Conservation (phyloP, 768 basidiomycete species). For the Lentinula edodes region DNA sequence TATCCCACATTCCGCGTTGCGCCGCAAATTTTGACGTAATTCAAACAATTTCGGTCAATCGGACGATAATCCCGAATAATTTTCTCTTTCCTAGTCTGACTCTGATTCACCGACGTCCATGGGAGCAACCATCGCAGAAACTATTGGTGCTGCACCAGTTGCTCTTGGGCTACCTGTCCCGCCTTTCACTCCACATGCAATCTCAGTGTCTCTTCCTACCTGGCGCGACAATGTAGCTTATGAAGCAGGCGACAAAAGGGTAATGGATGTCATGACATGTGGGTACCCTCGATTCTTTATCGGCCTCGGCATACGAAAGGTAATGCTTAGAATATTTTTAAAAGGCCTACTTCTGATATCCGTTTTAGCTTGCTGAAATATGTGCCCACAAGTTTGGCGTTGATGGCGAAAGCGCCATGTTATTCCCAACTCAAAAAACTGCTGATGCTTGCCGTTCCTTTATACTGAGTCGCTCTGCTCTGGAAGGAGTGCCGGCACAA, state of each 20-base stretch:
- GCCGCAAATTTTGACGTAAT: background rate
- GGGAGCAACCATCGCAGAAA: background rate
- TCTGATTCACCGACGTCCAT: background rate
- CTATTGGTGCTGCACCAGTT: slow-evolving; percentile 10
- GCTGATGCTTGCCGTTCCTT: slow-evolving; percentile 77
- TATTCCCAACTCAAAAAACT: slow-evolving; percentile 67
- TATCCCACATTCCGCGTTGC: background rate
- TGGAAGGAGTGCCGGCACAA: slow-evolving; percentile 36
- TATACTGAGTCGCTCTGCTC: slow-evolving; percentile 45
- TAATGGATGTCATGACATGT: slow-evolving; percentile 73
- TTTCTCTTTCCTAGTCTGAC: background rate
- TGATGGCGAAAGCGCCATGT: slow-evolving; percentile 66
- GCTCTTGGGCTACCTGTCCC: slow-evolving; percentile 52
- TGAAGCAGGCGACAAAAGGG: slow-evolving; percentile 81
- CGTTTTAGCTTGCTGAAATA: slow-evolving; percentile 63
- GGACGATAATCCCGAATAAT: background rate
- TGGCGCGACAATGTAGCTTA: slow-evolving; percentile 92
- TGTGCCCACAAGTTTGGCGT: slow-evolving; percentile 76
- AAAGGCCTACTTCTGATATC: background rate
- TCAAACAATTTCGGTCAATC: too few relatives aligned
- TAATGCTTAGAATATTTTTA: slow-evolving; percentile 26
- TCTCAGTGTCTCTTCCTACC: slow-evolving; percentile 91
- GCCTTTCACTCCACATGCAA: slow-evolving; percentile 76
- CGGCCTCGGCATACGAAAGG: slow-evolving; percentile 79
- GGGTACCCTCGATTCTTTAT: slow-evolving; percentile 97